These are phyloP conservation scores for Trametes cinnabarina DNA, from an alignment of 768 basidiomycete genomes.

Conservation along the genomic window DNA sequence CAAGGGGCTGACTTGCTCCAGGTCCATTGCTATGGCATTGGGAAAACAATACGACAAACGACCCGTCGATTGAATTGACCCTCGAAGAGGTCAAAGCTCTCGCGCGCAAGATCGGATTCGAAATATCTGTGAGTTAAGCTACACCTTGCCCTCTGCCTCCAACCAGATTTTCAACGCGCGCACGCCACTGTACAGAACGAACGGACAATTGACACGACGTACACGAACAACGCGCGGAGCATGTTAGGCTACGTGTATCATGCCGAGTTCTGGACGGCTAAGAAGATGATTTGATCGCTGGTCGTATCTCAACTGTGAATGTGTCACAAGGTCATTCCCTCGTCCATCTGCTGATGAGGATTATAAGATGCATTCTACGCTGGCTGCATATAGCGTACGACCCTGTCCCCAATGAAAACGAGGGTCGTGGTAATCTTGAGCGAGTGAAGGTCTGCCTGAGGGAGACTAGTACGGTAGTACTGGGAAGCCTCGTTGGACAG, in stretches of 20 bases:
- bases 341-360: too few relatives aligned
- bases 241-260: conserved; percentile 88
- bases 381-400: too few relatives aligned
- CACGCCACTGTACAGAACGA: conserved; percentile 57
- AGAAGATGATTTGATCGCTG: conserved; percentile 31
- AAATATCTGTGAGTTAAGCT: conserved; percentile 57
- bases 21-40: conserved; percentile 97
- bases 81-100: conserved; percentile 86
- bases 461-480: too few relatives aligned
- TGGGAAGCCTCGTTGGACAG: too few relatives aligned
- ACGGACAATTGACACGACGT: conserved; percentile 74
- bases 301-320: too few relatives aligned
- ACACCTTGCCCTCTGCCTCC: not conserved
- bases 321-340: too few relatives aligned
- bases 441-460: too few relatives aligned
- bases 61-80: conserved; percentile 83
- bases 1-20: too few relatives aligned
- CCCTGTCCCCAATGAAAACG: too few relatives aligned
- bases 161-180: not conserved
- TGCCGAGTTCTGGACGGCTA: conserved; percentile 81
- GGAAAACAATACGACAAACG: conserved; percentile 81
- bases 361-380: too few relatives aligned
- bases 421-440: too few relatives aligned
- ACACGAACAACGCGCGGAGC: conserved; percentile 76
- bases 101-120: conserved; percentile 74